phyloP scores from a whole-genome alignment of 2,329 filamentous ascomycete genomes.

The Xylariales sp. region DNA sequence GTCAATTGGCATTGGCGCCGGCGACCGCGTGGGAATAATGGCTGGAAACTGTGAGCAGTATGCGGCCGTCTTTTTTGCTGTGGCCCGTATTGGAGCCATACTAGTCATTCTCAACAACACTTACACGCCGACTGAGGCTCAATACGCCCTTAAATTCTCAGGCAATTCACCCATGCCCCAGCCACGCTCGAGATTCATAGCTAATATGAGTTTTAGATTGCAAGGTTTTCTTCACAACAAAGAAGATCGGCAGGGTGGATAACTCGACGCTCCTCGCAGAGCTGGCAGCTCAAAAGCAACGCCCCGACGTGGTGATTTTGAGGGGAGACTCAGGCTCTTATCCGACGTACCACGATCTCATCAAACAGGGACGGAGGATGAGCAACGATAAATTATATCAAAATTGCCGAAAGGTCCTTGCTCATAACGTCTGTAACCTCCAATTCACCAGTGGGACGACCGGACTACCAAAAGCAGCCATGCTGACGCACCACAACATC shows the following conservation, averaged over 20 bases:
- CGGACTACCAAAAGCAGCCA: slow-evolving; percentile 77
- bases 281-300: slow-evolving; percentile 59
- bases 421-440: slow-evolving; percentile 77
- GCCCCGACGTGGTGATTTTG: slow-evolving; percentile 69
- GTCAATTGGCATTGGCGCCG: slow-evolving; percentile 72
- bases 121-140: slow-evolving; percentile 78
- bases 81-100: slow-evolving; percentile 73
- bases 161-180: slow-evolving; percentile 56
- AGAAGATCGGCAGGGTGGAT: slow-evolving; percentile 73
- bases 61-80: slow-evolving; percentile 79
- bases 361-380: slow-evolving; percentile 62
- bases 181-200: neutral
- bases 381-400: slow-evolving; percentile 63
- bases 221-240: slow-evolving; percentile 78
- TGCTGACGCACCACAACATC: slow-evolving; percentile 76
- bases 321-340: slow-evolving; percentile 66
- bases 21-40: slow-evolving; percentile 80
- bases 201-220: slow-evolving; percentile 63
- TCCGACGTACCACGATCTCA: slow-evolving; percentile 68
- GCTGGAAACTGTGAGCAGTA: slow-evolving; percentile 86
- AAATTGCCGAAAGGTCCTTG: slow-evolving; percentile 66
- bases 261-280: slow-evolving; percentile 69
- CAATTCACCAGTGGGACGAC: slow-evolving; percentile 83
- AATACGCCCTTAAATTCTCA: slow-evolving; percentile 77
- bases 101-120: slow-evolving; percentile 86